Evolutionary conservation across 441 rosid species (phyloP).

Genomic region (Croton laevigatus): DNA sequence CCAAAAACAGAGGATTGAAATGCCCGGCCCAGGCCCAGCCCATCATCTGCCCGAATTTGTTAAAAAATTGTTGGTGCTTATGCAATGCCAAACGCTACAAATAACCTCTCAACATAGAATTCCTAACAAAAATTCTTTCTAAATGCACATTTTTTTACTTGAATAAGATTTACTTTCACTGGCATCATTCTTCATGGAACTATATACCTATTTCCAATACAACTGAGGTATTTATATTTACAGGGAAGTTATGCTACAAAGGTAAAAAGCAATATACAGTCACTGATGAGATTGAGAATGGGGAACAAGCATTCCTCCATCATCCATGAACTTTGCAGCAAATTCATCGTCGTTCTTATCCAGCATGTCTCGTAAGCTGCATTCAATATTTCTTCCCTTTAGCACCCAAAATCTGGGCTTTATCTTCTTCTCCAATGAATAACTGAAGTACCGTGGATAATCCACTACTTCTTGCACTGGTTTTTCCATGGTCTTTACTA

Average conservation of each 20-base stretch:
- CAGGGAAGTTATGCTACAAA: background rate
- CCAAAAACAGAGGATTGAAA: no score
- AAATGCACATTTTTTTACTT: no score
- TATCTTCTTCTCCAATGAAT: slow-evolving; percentile 82
- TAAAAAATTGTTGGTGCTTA: no score
- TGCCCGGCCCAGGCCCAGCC: no score
- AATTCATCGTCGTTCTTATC: slow-evolving; percentile 80
- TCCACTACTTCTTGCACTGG: slow-evolving; percentile 59
- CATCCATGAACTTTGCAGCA: slow-evolving; percentile 57
- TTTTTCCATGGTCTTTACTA: slow-evolving; percentile 59
- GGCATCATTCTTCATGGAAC: no score
- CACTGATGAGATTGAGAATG: slow-evolving; percentile 13
- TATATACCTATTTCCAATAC: background rate
- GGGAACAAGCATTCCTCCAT: slow-evolving; percentile 25
- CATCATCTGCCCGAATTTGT: no score
- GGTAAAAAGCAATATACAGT: background rate
- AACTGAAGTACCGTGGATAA: slow-evolving; percentile 85
- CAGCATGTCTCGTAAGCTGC: slow-evolving; percentile 73
- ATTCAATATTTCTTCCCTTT: slow-evolving; percentile 50
- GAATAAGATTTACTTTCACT: no score
- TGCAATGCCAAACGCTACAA: no score
- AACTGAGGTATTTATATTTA: background rate
- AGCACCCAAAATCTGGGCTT: slow-evolving; percentile 76
- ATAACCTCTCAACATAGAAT: no score
- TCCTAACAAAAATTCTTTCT: no score